A percentile compares a stretch with the other conserved stretches of the same genome.
Conservation (phyloP, 225 moss, liverwort and hornwort genomes). For the Lunularia cruciata region DNA sequence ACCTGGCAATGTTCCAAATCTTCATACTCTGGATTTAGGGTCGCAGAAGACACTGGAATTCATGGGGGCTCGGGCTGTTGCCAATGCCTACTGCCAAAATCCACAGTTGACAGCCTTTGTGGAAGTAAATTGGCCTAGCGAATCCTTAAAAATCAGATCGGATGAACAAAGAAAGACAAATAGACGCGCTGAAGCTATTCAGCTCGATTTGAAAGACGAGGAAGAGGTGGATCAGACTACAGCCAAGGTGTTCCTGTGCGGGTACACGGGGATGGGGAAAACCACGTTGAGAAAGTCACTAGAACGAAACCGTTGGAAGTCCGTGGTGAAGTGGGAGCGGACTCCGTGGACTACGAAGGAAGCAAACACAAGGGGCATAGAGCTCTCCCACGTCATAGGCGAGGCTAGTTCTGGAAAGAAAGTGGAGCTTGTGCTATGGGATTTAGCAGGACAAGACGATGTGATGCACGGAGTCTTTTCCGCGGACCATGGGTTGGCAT, state of each 20-base stretch:
- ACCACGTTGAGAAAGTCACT: slow-evolving; percentile 14
- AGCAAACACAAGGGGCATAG: background rate
- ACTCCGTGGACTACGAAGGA: background rate
- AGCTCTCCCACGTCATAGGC: background rate
- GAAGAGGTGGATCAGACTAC: background rate
- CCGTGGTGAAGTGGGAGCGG: background rate
- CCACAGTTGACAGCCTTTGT: background rate
- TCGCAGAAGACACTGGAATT: no score
- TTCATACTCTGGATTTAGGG: background rate
- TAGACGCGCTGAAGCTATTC: background rate
- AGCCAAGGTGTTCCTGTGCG: slow-evolving; percentile 8
- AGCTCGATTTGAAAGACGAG: background rate
- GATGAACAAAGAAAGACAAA: background rate
- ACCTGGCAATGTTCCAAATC: background rate
- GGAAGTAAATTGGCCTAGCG: background rate
- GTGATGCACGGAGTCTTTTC: slow-evolving; percentile 7
- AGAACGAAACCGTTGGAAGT: background rate
- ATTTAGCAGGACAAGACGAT: slow-evolving; percentile 10
- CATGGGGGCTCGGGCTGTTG: background rate
- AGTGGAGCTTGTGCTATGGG: background rate
- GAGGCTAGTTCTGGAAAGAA: background rate
- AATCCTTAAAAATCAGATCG: background rate
- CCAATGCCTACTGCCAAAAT: background rate
- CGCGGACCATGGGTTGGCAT: background rate
- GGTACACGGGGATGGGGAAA: background rate